Percentiles rank a stretch among this genome's conserved stretches.
Evolutionary conservation across 2,329 filamentous ascomycete genomes (phyloP).

Genomic region (Colletotrichum costaricense): DNA sequence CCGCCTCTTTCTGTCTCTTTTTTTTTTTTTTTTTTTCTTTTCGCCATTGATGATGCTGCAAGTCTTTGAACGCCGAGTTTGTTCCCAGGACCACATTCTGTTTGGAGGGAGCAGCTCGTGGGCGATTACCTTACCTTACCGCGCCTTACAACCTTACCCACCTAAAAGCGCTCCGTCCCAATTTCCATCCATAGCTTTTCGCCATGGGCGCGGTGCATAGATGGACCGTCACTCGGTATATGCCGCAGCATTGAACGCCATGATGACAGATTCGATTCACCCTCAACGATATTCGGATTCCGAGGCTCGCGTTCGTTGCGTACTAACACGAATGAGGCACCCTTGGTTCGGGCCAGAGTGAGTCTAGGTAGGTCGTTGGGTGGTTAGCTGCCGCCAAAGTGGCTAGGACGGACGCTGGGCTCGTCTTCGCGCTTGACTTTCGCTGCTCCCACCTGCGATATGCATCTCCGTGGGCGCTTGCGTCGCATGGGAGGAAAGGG

Average conservation of each 20-base stretch:
- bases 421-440: background rate
- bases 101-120: background rate
- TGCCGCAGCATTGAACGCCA: conserved; percentile 5
- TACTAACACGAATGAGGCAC: background rate
- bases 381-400: background rate
- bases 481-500: background rate
- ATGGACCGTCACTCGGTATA: background rate
- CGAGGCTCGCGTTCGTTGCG: background rate
- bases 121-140: background rate
- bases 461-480: background rate
- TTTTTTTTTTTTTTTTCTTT: background rate
- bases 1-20: background rate
- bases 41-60: background rate
- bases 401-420: background rate
- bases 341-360: background rate
- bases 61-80: background rate
- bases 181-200: background rate
- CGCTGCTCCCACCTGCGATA: background rate
- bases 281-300: background rate
- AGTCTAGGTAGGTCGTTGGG: background rate
- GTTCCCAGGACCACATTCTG: background rate
- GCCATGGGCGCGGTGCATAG: background rate
- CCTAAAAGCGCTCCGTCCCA: background rate
- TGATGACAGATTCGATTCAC: background rate
- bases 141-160: no score